These are phyloP conservation scores for Phytophthora brassicae DNA, from an alignment of 352 stramenopile genomes.

Conservation along the genomic window DNA sequence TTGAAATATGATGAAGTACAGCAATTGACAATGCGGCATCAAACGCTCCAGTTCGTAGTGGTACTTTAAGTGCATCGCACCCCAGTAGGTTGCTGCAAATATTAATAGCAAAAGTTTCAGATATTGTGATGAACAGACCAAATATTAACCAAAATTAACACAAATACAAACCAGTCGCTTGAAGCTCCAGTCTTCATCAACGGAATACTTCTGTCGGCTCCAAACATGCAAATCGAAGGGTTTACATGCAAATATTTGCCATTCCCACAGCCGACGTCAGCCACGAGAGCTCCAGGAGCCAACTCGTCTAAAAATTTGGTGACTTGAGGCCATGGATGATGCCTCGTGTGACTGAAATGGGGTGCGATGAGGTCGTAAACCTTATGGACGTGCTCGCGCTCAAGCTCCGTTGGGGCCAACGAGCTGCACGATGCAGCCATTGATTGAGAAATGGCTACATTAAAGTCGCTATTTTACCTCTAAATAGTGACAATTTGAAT, in stretches of 20 bases:
- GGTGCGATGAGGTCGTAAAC: constrained; percentile 85
- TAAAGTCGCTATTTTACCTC: constrained; percentile 10
- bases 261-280: constrained; percentile 82
- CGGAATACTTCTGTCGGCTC: constrained; percentile 73
- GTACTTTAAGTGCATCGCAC: constrained; percentile 68
- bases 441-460: constrained; percentile 16
- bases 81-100: constrained; percentile 56
- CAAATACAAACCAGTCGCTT: constrained; percentile 35
- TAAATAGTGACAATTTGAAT: constrained; percentile 15
- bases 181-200: constrained; percentile 54
- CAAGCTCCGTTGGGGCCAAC: constrained; percentile 54
- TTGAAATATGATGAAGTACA: constrained; percentile 86
- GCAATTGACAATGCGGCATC: constrained; percentile 85
- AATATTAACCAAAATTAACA: background rate
- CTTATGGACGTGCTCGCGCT: constrained; percentile 81
- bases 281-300: constrained; percentile 53
- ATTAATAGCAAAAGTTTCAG: background rate
- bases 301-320: constrained; percentile 56
- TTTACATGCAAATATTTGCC: constrained; percentile 82
- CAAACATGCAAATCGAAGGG: constrained; percentile 61
- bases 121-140: too few relatives aligned
- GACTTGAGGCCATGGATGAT: constrained; percentile 81
- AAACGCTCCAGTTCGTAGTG: constrained; percentile 56
- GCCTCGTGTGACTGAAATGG: constrained; percentile 85
- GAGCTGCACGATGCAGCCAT: constrained; percentile 21